A percentile compares a stretch with the other conserved stretches of the same genome.
Evolutionary conservation across 2,329 filamentous ascomycete genomes (phyloP).

Genomic region (Davidsoniella eucalypti): DNA sequence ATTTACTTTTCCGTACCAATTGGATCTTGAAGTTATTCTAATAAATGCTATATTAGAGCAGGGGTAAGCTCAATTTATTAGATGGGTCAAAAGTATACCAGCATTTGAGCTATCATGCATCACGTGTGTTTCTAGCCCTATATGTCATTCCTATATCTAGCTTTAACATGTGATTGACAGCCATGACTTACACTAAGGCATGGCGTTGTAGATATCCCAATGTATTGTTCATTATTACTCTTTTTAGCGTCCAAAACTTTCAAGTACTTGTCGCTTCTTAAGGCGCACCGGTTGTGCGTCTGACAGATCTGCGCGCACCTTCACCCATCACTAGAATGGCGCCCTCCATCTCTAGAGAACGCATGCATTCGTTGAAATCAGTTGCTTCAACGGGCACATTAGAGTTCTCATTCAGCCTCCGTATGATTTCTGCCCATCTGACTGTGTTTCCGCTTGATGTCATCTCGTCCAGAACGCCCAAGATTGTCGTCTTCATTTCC

Average conservation of each 20-base stretch:
- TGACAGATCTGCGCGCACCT: conserved; percentile 61
- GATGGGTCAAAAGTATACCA: too few relatives aligned
- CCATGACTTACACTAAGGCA: too few relatives aligned
- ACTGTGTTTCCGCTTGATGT: conserved; percentile 47
- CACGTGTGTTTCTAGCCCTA: too few relatives aligned
- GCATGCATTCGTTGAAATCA: conserved; percentile 73
- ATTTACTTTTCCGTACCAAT: too few relatives aligned
- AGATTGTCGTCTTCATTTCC: conserved; percentile 58
- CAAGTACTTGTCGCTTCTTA: not conserved
- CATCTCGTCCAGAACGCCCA: conserved; percentile 66
- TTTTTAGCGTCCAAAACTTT: not conserved
- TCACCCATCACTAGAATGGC: conserved; percentile 67
- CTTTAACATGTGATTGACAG: too few relatives aligned
- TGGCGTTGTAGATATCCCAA: not conserved
- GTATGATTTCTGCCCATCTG: conserved; percentile 62
- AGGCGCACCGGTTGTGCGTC: conserved; percentile 8
- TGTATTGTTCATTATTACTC: not conserved
- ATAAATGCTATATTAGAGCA: too few relatives aligned
- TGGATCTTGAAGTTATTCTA: too few relatives aligned
- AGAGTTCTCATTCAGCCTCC: conserved; percentile 53
- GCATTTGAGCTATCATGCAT: too few relatives aligned
- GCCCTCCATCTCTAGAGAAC: conserved; percentile 70
- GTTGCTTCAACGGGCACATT: conserved; percentile 54
- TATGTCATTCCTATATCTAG: too few relatives aligned
- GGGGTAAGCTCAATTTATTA: too few relatives aligned